These are phyloP conservation scores for Geotrichum klebahnii DNA, from an alignment of 1,139 yeast species.

Conservation along the genomic window DNA sequence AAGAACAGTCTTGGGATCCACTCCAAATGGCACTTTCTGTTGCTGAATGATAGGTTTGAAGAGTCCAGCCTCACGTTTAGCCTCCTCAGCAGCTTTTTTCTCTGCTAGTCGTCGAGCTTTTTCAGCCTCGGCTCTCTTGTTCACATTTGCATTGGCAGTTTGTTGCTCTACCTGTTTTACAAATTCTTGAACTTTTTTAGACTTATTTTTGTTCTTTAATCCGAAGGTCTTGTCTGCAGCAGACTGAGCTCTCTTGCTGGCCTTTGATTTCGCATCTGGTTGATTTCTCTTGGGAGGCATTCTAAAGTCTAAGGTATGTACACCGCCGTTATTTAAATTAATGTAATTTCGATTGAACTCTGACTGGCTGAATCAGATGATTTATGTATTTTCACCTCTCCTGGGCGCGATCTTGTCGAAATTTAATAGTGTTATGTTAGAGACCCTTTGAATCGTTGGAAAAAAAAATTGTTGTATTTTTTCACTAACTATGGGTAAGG, in stretches of 20 bases:
- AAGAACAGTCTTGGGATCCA: conserved; percentile 89
- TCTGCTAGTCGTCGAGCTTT: conserved; percentile 74
- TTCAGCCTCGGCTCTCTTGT: conserved; percentile 71
- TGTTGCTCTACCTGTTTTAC: conserved; percentile 75
- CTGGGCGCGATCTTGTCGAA: no score
- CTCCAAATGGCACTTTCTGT: conserved; percentile 94
- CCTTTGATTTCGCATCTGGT: conserved; percentile 56
- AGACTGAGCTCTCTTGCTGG: conserved; percentile 61
- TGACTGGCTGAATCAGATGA: no score
- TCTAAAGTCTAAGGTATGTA: background rate
- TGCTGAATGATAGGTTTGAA: conserved; percentile 61
- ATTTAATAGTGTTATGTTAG: background rate
- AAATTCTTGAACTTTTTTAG: conserved; percentile 83
- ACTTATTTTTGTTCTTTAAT: conserved; percentile 71
- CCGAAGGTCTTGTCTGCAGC: conserved; percentile 94
- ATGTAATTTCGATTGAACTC: no score
- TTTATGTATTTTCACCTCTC: background rate
- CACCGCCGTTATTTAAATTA: no score
- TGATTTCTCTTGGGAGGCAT: conserved; percentile 62
- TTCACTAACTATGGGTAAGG: background rate
- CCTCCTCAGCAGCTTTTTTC: conserved; percentile 85
- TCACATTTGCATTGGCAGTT: conserved; percentile 49
- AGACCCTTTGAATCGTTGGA: no score
- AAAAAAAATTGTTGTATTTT: no score
- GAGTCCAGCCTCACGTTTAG: conserved; percentile 79